Evolutionary conservation across 495 filamentous ascomycete genomes (phyloP), one percentile per base, ranked within the genome.

Genomic region (Annulohypoxylon moriforme): DNA sequence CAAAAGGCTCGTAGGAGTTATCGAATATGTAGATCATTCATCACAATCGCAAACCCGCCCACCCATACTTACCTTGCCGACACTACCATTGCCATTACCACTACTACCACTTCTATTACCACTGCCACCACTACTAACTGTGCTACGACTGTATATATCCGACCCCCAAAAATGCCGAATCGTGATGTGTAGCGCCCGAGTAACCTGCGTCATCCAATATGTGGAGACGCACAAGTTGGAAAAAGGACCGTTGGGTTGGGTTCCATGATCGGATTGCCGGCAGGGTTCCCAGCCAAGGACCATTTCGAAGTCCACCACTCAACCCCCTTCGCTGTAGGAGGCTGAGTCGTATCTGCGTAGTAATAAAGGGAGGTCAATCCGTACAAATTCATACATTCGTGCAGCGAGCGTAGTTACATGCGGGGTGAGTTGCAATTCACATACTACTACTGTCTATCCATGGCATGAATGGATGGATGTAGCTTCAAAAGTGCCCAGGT

Each of bases 231-330:
- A 22, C 22, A 44, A 16, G 14, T 9, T 57, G 53, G 60, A 61
- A 56, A 47, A 52, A n/a, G n/a, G n/a, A n/a, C n/a, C n/a, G n/a
- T n/a, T n/a, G n/a, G n/a, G 55, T 63, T 60, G 49, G 34, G 40
- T 44, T 57, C 42, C 56, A 36, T 10, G 49, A 55, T 18, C 24
- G 13, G 9, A 42, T 36, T 71, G 34, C 56, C 60, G 56, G 61
- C 62, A 49, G 11, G 40, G 67, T 29, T 47, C 13, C 47, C 46
- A 16, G 14, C 36, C 36, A 13, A n/a, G 36, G 4, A 4, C 4
- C 11, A 4, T 13, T 18, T 34, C 10, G 67, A 1, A 44, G n/a
- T 78, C 77, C 18, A 76, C 82, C 75, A 46, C 20, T 8, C 60
- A 18, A 20, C 60, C 24, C 44, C 42, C 36, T 63, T 63, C 38